Evolutionary conservation across 176 grass and related monocot species (phyloP), one percentile per base, ranked within the genome.

Genomic region (Miscanthus lutarioriparius): DNA sequence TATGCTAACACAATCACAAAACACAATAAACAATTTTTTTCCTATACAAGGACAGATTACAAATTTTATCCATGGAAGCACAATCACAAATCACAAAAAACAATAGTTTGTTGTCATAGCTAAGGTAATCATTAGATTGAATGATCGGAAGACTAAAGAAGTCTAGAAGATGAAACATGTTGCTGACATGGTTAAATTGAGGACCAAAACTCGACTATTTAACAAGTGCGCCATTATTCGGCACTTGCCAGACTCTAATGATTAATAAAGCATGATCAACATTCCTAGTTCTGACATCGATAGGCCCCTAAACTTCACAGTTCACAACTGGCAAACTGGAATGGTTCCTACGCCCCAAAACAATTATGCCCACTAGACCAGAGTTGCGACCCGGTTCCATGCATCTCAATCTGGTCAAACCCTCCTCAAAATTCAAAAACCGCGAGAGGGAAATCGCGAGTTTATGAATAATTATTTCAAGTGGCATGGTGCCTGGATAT

Each of bases 341-440:
- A 58, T 7, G 32, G 81, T 76, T 76, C n/a, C 67, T 15, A 11
- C 41, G 44, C 43, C 9, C 65, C 20, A 65, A 56, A 77, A 44
- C 11, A 62, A 63, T 19, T 14, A 14, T 45, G 33, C 56, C 35
- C 54, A 53, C 22, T 84, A 58, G 38, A 80, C 45, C 69, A 36
- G 47, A 33, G 3, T 75, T 45, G 75, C n/a, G 69, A 19, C 69
- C 10, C 15, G 12, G 26, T 14, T 56, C 73, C 22, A 23, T 22
- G 37, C 22, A 80, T 80, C 38, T 49, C 76, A 13, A 61, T 76
- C 59, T 22, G 48, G 87, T 80, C 61, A 80, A 80, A 54, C 48
- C 26, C 38, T 66, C 26, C 37, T 68, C 49, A 7, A 28, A 85
- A 74, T 38, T 61, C 20, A 75, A 75, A 75, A 67, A 25, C 17